Percentiles rank a stretch among this genome's conserved stretches.
These are phyloP conservation scores for Maudiozyma saulgeensis DNA, from an alignment of 805 yeast species.

Conservation along the genomic window DNA sequence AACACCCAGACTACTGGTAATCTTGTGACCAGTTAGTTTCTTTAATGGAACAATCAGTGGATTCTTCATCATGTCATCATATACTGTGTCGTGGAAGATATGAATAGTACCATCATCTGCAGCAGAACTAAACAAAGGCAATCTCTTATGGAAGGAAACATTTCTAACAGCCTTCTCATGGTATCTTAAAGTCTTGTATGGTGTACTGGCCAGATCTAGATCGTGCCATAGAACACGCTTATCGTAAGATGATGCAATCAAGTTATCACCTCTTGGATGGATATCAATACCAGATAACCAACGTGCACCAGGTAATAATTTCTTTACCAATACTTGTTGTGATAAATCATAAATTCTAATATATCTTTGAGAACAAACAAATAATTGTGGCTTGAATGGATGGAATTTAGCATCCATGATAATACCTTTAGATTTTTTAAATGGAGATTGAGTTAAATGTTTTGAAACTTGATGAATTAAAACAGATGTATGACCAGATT, in stretches of 20 bases:
- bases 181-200: conserved; percentile 90
- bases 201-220: conserved; percentile 76
- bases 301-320: conserved; percentile 89
- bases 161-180: conserved; percentile 91
- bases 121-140: conserved; percentile 90
- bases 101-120: conserved; percentile 91
- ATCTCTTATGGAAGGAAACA: conserved; percentile 73
- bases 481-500: conserved; percentile 78
- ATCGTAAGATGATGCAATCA: conserved; percentile 86
- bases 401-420: conserved; percentile 95
- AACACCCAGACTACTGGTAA: conserved; percentile 74
- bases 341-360: conserved; percentile 84
- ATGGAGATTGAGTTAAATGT: conserved; percentile 93
- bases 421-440: conserved; percentile 84
- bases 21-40: conserved; percentile 83
- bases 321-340: conserved; percentile 73
- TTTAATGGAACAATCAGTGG: conserved; percentile 94
- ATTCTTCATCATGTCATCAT: conserved; percentile 81
- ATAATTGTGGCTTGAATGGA: conserved; percentile 88
- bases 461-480: conserved; percentile 90
- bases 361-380: conserved; percentile 89
- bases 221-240: conserved; percentile 97
- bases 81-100: conserved; percentile 93
- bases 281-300: conserved; percentile 88
- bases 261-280: conserved; percentile 93